Evolutionary conservation across 2,329 filamentous ascomycete species (phyloP).

Genomic region (Aureobasidium uvarum): DNA sequence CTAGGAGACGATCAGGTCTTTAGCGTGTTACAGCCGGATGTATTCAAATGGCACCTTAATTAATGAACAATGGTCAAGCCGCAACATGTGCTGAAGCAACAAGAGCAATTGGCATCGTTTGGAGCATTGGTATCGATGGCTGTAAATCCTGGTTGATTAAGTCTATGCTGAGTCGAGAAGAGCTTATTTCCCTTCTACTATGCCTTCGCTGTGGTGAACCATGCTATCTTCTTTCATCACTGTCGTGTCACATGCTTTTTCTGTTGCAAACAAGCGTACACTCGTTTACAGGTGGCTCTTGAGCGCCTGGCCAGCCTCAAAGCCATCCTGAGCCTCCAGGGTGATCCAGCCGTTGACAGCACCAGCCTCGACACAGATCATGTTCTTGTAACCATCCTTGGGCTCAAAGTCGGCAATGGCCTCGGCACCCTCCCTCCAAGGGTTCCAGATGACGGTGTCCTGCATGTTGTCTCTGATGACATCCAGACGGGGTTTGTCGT

Average conservation of each 20-base stretch:
- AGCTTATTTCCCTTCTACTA: neutral
- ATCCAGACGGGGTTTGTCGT: constrained; percentile 64
- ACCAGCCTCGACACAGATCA: constrained; percentile 93
- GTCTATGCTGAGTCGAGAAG: constrained; percentile 4
- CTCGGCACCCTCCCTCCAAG: constrained; percentile 81
- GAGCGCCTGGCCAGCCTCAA: constrained; percentile 62
- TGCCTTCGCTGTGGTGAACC: neutral
- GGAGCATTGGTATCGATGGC: no score
- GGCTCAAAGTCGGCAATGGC: constrained; percentile 84
- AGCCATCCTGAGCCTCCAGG: constrained; percentile 73
- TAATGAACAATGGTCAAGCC: neutral
- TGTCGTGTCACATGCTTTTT: neutral
- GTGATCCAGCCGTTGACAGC: constrained; percentile 78
- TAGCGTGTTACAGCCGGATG: neutral
- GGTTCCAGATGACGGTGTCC: constrained; percentile 96
- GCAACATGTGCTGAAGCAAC: neutral
- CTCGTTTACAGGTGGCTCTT: constrained; percentile 33
- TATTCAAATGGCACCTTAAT: neutral
- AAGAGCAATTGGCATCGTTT: no score
- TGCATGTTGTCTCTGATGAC: constrained; percentile 80
- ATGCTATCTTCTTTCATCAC: constrained; percentile 12
- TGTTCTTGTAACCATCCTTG: constrained; percentile 84
- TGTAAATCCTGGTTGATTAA: neutral
- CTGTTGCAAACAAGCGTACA: neutral
- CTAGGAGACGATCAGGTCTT: constrained; percentile 45